Base-by-base conservation (phyloP, 2,329 filamentous ascomycete genomes). In the Periconia digitata region DNA sequence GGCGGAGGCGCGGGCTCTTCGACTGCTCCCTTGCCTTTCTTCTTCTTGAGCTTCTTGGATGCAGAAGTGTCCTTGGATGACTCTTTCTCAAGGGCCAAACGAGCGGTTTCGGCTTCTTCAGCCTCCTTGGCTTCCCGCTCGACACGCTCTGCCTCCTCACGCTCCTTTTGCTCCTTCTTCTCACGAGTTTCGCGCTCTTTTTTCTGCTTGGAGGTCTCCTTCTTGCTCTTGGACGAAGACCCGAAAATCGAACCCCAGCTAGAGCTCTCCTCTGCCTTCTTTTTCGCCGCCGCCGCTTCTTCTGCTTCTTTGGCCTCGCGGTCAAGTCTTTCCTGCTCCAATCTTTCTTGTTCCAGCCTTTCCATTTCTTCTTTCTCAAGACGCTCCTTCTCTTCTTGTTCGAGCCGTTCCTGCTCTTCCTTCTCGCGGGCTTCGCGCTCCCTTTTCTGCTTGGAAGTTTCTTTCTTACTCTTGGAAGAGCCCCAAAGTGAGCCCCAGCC, bases 391-490 rank as follows among this genome's bases (percentile, higher is more conserved):
- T 62, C 60, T 38, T 54, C 49, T 35, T 52, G 45, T 43, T 59
- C 58, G 63, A 60, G 78, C 74, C 23, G 64, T 67, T 58, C 75
- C 65, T 71, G 39, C 62, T 59, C 61, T 23, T 51, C 35, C 32
- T 49, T 44, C 50, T 59, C 54, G n/a, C 43, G 47, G 12, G 46
- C 48, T 39, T 69, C 64, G 3, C 65, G 59, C 18, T 60, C 61
- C 35, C 46, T 54, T 43, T 59, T 64, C 51, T 73, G 61, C 55
- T 66, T 66, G 44, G 55, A 18, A 8, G 40, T 55, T 44, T 69
- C 66, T 35, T 67, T 72, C 55, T 80, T 77, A 53, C 80, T 77
- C 61, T 68, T 59, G 4, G 56, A 50, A 13, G 58, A 56, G 53
- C 52, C 61, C 17, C 61, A 53, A 27, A 55, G 59, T 27, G 58